Base-by-base conservation (phyloP, 345 rosid species). In the Melaleuca alternifolia region DNA sequence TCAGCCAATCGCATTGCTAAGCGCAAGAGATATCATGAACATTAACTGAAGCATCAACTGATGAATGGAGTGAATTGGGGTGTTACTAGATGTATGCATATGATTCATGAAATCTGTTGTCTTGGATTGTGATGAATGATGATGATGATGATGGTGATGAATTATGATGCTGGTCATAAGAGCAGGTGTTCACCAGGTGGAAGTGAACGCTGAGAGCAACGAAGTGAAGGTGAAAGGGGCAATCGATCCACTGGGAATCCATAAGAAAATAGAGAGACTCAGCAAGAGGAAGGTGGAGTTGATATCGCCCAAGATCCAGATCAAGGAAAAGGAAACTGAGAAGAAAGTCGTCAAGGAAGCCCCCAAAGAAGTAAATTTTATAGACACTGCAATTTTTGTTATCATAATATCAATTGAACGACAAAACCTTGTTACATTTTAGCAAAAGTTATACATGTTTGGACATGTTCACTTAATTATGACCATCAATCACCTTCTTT, bases 161-260 rank as follows among this genome's bases (percentile, higher is more conserved):
- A 50, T 51, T 37, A 20, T 51, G 37, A 51, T 11, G 14, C 26
- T 13, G 56, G 6, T 14, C 56, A 51, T 59, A 52, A 44, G 51
- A 4, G 2, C 91, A 96, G 99, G 98, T 61, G 92, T 96, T 56
- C 96, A 93, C n/a, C 87, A 89, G 11, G 99, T 94, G 86, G 96
- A 94, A 1, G 71, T 88, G 54, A 91, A 91, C 87, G 8, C 88
- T 65, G 95, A 95, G 87, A 95, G 95, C 87, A 85, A 90, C 71
- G 97, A 96, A 82, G 88, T 96, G 61, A 96, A 93, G 90, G 98
- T 94, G 79, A 94, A 92, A 88, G 98, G 99, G 1, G 91, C 21
- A 51, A 91, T 95, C 53, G 96, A 94, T 26, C 93, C 88, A 5
- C 84, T 89, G 37, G 90, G 93, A 91, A 89, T 93, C 76, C 95